Conservation (phyloP, 2,329 filamentous ascomycete genomes). For the Aspergillus fischeri region DNA sequence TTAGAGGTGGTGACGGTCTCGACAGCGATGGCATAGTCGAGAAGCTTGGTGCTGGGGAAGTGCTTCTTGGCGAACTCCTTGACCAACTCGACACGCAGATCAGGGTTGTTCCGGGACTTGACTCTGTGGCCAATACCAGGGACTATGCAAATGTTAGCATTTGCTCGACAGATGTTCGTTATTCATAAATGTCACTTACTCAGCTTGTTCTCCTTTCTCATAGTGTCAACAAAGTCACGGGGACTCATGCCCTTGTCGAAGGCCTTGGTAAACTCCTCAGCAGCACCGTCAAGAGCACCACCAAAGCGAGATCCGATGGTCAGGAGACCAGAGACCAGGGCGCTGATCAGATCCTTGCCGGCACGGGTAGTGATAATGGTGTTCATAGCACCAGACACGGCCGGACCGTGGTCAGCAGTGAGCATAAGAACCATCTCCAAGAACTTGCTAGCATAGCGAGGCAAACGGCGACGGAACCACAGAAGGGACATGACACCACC, state of each 20-base stretch:
- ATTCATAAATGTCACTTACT: conserved; percentile 49
- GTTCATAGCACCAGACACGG: conserved; percentile 99
- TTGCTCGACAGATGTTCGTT: neutral
- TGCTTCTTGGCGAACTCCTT: conserved; percentile 98
- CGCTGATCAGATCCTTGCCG: conserved; percentile 95
- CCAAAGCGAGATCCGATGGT: conserved; percentile 98
- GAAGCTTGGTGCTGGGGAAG: conserved; percentile 96
- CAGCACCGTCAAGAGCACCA: conserved; percentile 95
- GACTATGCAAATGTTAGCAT: conserved; percentile 48
- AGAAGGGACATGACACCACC: conserved; percentile 99
- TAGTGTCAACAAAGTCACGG: conserved; percentile 96
- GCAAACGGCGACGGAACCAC: conserved; percentile 98
- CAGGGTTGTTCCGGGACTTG: conserved; percentile 99
- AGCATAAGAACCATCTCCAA: conserved; percentile 99
- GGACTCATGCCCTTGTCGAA: conserved; percentile 98
- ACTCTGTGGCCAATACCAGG: conserved; percentile 98
- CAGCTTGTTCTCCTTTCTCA: conserved; percentile 99
- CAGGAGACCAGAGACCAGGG: conserved; percentile 91
- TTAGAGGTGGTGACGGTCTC: conserved; percentile 98
- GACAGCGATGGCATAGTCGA: conserved; percentile 97
- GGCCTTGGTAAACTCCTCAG: conserved; percentile 96
- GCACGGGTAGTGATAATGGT: conserved; percentile 99
- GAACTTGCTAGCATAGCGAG: conserved; percentile 96
- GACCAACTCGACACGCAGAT: conserved; percentile 98
- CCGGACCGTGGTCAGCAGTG: conserved; percentile 97